These are phyloP conservation scores for Chernovozyma sophiae-reginae DNA, from an alignment of 1,139 yeast species.

Conservation along the genomic window DNA sequence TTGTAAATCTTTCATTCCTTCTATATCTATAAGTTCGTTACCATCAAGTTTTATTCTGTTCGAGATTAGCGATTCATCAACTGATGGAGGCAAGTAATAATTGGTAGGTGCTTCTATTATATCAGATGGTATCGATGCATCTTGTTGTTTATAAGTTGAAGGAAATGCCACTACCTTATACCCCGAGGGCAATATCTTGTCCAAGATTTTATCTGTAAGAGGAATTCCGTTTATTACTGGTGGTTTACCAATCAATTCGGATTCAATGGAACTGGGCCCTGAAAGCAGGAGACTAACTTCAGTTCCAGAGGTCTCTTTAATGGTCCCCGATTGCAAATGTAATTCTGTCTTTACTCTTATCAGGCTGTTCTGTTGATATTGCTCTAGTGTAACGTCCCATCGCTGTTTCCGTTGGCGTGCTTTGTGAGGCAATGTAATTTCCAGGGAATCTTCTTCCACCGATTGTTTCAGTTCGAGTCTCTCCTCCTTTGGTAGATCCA, in stretches of 20 bases:
- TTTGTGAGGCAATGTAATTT: neutral
- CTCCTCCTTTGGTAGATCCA: constrained; percentile 15
- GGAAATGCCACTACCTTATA: constrained; percentile 49
- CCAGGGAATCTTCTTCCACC: constrained; percentile 2
- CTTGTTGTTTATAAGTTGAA: constrained; percentile 35
- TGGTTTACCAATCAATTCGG: neutral
- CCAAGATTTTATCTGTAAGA: constrained; percentile 47
- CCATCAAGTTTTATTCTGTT: constrained; percentile 2
- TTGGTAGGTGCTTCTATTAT: constrained; percentile 23
- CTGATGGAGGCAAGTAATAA: constrained; percentile 24
- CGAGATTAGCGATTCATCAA: constrained; percentile 12
- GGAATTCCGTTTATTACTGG: constrained; percentile 39
- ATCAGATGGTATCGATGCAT: constrained; percentile 26
- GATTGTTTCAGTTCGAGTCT: constrained; percentile 11
- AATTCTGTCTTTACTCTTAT: constrained; percentile 2
- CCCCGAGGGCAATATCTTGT: constrained; percentile 53
- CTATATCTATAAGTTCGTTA: constrained; percentile 2
- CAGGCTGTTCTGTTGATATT: constrained; percentile 16
- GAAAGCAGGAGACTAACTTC: neutral
- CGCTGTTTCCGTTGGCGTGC: constrained; percentile 23
- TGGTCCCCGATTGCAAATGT: neutral
- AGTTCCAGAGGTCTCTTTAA: neutral
- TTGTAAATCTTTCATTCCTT: constrained; percentile 43
- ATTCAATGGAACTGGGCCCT: constrained; percentile 4
- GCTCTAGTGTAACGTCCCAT: constrained; percentile 37